Conservation (phyloP, 116 monocot species). For the Trichopus zeylanicus region DNA sequence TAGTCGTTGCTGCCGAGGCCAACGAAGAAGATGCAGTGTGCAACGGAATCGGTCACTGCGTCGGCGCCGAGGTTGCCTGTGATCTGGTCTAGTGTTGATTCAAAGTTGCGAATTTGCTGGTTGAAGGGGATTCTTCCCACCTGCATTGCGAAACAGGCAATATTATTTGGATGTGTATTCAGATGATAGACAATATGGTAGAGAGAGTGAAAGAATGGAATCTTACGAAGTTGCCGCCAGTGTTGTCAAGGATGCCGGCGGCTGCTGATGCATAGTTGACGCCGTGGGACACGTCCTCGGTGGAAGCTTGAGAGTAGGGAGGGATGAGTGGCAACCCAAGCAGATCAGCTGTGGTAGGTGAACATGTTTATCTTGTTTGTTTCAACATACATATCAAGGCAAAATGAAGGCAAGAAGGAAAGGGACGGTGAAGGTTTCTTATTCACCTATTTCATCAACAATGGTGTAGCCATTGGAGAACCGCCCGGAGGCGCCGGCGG, state of each 20-base stretch:
- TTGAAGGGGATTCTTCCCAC: conserved; percentile 38
- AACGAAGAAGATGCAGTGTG: conserved; percentile 42
- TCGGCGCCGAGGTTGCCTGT: conserved; percentile 29
- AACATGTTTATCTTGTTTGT: too few relatives aligned
- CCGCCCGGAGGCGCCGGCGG: conserved; percentile 67
- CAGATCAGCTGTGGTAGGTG: conserved; percentile 61
- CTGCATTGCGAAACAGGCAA: too few relatives aligned
- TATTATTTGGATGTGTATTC: too few relatives aligned
- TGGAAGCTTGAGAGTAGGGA: conserved; percentile 53
- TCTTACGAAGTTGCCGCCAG: conserved; percentile 80
- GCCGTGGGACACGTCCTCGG: conserved; percentile 37
- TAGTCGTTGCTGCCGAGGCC: conserved; percentile 82
- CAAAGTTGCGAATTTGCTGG: conserved; percentile 60
- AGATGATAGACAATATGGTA: too few relatives aligned
- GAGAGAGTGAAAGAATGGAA: neutral
- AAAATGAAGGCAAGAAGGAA: too few relatives aligned
- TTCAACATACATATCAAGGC: too few relatives aligned
- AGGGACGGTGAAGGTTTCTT: too few relatives aligned
- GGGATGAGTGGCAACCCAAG: conserved; percentile 78
- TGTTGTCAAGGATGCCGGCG: conserved; percentile 79
- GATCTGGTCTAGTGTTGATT: conserved; percentile 41
- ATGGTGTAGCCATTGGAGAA: conserved; percentile 95
- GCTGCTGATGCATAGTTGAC: conserved; percentile 91
- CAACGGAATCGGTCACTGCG: conserved; percentile 16
- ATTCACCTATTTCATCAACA: conserved; percentile 64